Base-by-base conservation (phyloP, 2,329 filamentous ascomycete genomes). In the Colletotrichum cereale region DNA sequence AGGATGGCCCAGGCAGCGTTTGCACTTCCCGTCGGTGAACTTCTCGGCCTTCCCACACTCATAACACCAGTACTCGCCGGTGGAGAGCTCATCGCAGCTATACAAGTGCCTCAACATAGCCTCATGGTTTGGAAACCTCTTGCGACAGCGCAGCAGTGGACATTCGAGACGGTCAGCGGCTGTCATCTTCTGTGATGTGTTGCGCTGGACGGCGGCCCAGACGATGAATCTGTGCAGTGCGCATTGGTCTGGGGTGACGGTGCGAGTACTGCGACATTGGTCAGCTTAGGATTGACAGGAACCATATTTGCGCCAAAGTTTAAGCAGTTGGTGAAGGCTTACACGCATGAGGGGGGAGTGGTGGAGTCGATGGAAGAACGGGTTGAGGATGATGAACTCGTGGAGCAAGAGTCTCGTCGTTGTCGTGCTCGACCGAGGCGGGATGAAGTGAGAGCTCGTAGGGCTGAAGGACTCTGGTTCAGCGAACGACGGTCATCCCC, bases 31-130 rank as follows among this genome's bases (percentile, higher is more conserved):
- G 73, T 89, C 86, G 78, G 84, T 84, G 77, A 88, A 87, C 47
- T 82, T 81, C 76, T 89, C 87, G 67, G 85, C 80, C 74, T 82
- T 84, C 76, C 81, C 84, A 75, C 87, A 88, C 47, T 88, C 84
- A 75, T 86, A 88, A 76, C 87, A 89, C 81, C 86, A 84, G 74
- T 89, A 89, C 80, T 89, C 85, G 68, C 86, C 85, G 4, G 82
- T 82, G 34, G 81, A 77, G 40, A 89, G 82, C 75, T 86, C 81
- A 38, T 82, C 79, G 75, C 87, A 88, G 48, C 77, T 78, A 69
- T 85, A 84, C 12, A 89, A 79, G 73, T 89, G 87, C 74, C 82
- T 84, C 61, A 89, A 81, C 87, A 89, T 87, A 67, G 81, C 73
- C 77, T 89, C 87, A 75, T 89, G 87, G 76, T 84, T 82, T 21